A percentile compares a stretch with the other conserved stretches of the same genome.
Conservation (phyloP, 2,329 filamentous ascomycete species). For the Akanthomyces dipterigenus region DNA sequence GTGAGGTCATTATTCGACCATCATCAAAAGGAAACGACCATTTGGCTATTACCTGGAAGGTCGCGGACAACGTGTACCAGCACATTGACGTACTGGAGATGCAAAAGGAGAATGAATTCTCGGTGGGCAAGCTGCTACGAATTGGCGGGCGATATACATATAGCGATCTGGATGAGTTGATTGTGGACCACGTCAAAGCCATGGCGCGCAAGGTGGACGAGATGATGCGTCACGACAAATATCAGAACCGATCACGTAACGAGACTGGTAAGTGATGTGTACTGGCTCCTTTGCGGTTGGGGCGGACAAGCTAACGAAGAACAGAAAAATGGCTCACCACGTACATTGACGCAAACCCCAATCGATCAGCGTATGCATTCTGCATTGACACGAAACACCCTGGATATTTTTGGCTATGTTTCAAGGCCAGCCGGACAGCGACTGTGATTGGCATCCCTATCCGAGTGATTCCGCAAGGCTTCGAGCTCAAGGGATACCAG, state of each 20-base stretch:
- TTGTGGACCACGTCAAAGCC: conserved; percentile 92
- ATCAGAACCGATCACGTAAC: conserved; percentile 70
- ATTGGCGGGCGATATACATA: conserved; percentile 88
- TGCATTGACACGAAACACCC: conserved; percentile 89
- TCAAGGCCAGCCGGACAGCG: conserved; percentile 79
- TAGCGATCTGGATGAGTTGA: conserved; percentile 92
- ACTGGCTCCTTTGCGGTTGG: not conserved
- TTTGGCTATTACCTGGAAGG: conserved; percentile 95
- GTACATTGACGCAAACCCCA: conserved; percentile 93
- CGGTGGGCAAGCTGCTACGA: conserved; percentile 76
- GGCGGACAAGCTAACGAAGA: not conserved
- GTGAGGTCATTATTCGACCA: conserved; percentile 90
- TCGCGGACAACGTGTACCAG: conserved; percentile 91
- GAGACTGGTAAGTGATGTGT: conserved; percentile 61
- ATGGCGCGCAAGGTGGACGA: conserved; percentile 98
- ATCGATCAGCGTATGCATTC: conserved; percentile 88
- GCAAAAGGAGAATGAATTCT: conserved; percentile 95
- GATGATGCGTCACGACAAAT: conserved; percentile 92
- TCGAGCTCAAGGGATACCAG: conserved; percentile 78
- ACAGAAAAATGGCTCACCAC: conserved; percentile 91
- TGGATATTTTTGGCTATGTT: conserved; percentile 92
- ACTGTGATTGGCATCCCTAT: conserved; percentile 74
- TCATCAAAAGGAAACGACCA: conserved; percentile 95
- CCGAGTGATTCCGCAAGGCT: conserved; percentile 87
- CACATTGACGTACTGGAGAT: conserved; percentile 96